phyloP scores from a whole-genome alignment of 371 early-diverging fungal genomes.

The Nematocida sp. region DNA sequence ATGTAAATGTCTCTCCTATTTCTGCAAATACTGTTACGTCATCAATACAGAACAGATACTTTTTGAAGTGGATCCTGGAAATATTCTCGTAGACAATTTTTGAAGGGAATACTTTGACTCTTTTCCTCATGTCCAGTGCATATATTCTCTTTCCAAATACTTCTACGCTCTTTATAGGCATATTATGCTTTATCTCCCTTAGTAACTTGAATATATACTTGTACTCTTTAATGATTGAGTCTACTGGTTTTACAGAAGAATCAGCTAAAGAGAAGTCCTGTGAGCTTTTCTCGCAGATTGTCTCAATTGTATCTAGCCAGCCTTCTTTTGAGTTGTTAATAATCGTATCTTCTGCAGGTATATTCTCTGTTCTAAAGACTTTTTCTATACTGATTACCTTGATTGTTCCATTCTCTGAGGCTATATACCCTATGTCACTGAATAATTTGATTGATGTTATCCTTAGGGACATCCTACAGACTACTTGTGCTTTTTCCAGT shows the following conservation, averaged over 20 bases:
- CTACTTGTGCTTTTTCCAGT: constrained; percentile 3
- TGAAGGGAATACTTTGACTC: constrained; percentile 54
- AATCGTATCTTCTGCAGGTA: background rate
- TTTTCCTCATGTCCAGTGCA: constrained; percentile 53
- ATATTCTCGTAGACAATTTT: constrained; percentile 50
- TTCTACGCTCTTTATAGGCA: constrained; percentile 44
- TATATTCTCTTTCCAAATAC: constrained; percentile 49
- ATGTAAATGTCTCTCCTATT: constrained; percentile 26
- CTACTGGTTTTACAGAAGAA: background rate
- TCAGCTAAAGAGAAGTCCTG: background rate
- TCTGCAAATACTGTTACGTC: constrained; percentile 36
- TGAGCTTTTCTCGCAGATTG: background rate
- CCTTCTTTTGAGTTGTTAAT: constrained; percentile 2
- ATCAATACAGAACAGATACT: constrained; percentile 42
- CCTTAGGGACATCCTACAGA: constrained; percentile 7
- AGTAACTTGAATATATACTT: constrained; percentile 5
- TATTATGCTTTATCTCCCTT: constrained; percentile 46
- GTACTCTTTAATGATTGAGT: background rate
- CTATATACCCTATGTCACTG: constrained; percentile 19
- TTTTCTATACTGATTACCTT: constrained; percentile 6
- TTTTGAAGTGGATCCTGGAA: constrained; percentile 2
- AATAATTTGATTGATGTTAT: constrained; percentile 17
- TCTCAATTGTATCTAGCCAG: constrained; percentile 21
- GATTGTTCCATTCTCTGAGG: constrained; percentile 35
- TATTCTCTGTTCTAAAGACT: background rate